Evolutionary conservation across 176 grass and related monocot genomes (phyloP).

Genomic region (Rhynchospora pubera): DNA sequence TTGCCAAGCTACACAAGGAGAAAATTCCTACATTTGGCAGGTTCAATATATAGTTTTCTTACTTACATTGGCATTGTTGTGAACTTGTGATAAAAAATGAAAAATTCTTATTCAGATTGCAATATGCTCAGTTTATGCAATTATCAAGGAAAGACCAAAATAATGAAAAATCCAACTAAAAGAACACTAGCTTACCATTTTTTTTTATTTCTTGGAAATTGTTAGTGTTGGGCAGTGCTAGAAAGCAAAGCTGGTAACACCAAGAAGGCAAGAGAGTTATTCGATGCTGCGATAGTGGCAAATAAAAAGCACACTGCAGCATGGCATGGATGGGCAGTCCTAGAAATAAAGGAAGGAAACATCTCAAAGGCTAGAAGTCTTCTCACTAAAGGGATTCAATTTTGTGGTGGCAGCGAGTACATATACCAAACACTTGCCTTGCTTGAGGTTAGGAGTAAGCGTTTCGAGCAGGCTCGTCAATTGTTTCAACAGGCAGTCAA

Average conservation of each 20-base stretch:
- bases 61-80: background rate
- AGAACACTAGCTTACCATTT: background rate
- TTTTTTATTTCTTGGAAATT: constrained; percentile 21
- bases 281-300: constrained; percentile 93
- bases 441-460: constrained; percentile 82
- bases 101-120: background rate
- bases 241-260: constrained; percentile 84
- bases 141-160: background rate
- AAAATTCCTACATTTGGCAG: constrained; percentile 99
- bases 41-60: constrained; percentile 28
- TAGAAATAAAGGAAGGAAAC: constrained; percentile 96
- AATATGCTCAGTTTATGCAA: background rate
- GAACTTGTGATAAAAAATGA: background rate
- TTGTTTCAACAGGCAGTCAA: constrained; percentile 81
- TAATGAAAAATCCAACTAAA: constrained; percentile 17
- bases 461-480: constrained; percentile 63
- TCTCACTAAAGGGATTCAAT: constrained; percentile 75
- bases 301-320: constrained; percentile 78
- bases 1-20: constrained; percentile 88
- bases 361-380: constrained; percentile 87
- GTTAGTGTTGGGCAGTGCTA: constrained; percentile 94
- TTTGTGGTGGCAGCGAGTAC: constrained; percentile 95
- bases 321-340: constrained; percentile 97
- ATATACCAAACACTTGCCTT: constrained; percentile 98
- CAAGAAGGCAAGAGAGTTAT: constrained; percentile 72